These are phyloP conservation scores for Coemansia sp. DNA, from an alignment of 192 early-diverging fungal species.

Conservation along the genomic window DNA sequence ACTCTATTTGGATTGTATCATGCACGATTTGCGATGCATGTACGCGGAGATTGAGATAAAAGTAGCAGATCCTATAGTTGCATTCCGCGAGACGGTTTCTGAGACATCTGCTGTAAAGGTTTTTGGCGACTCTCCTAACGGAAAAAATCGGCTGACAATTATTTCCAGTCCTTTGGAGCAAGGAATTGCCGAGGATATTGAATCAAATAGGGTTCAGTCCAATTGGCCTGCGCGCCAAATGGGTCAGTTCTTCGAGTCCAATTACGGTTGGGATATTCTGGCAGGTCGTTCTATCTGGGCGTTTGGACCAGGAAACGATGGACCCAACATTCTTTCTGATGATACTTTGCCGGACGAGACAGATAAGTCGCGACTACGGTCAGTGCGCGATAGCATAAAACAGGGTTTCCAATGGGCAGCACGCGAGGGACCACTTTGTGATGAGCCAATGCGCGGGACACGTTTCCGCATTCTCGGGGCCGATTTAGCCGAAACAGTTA, in stretches of 20 bases:
- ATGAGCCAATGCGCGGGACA: conserved; percentile 95
- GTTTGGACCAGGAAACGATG: conserved; percentile 88
- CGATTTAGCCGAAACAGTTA: conserved; percentile 77
- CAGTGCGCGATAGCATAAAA: conserved; percentile 80
- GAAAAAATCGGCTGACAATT: conserved; percentile 96
- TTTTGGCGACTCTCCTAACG: conserved; percentile 98
- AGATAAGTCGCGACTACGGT: conserved; percentile 76
- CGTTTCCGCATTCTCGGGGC: conserved; percentile 93
- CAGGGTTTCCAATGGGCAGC: conserved; percentile 99
- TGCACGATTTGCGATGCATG: conserved; percentile 91
- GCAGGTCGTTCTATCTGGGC: conserved; percentile 96
- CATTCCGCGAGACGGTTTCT: conserved; percentile 92
- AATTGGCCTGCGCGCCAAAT: conserved; percentile 73
- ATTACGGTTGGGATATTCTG: conserved; percentile 92
- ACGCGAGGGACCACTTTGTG: conserved; percentile 92
- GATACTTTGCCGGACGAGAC: conserved; percentile 91
- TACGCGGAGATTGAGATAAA: conserved; percentile 97
- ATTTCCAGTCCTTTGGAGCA: conserved; percentile 92
- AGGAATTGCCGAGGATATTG: conserved; percentile 91
- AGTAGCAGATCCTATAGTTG: conserved; percentile 95
- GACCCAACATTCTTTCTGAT: conserved; percentile 91
- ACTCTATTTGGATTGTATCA: conserved; percentile 91
- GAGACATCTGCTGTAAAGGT: conserved; percentile 93
- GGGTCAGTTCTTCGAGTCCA: conserved; percentile 76
- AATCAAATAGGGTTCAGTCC: conserved; percentile 67